Evolutionary conservation across 2,329 filamentous ascomycete genomes (phyloP).

Genomic region (Monilinia polystroma): DNA sequence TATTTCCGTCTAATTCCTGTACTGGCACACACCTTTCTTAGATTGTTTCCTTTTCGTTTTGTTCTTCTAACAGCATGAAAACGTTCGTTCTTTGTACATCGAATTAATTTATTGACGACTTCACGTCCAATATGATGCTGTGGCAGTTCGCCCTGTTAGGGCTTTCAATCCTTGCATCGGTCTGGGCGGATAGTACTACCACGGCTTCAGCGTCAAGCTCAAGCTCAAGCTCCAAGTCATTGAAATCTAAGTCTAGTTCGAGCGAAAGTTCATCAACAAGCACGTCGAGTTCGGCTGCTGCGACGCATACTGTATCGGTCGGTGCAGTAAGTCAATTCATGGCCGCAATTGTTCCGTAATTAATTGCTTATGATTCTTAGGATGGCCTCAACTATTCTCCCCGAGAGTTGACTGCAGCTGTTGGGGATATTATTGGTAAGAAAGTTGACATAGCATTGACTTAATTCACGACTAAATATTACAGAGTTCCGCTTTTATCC

Average conservation of each 20-base stretch:
- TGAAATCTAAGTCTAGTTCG: background rate
- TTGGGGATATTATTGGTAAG: slow-evolving; percentile 51
- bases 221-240: slow-evolving; percentile 5
- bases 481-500: slow-evolving; percentile 60
- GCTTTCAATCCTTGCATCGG: slow-evolving; percentile 14
- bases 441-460: background rate
- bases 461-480: slow-evolving; percentile 12
- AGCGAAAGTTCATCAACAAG: slow-evolving; percentile 23
- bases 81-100: slow-evolving; percentile 9
- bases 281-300: slow-evolving; percentile 28
- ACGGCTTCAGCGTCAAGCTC: slow-evolving; percentile 11
- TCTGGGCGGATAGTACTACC: slow-evolving; percentile 4
- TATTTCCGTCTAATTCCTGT: slow-evolving; percentile 2
- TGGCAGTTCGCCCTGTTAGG: slow-evolving; percentile 7
- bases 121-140: slow-evolving; percentile 14
- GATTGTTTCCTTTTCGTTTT: slow-evolving; percentile 7
- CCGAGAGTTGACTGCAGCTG: slow-evolving; percentile 40
- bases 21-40: background rate
- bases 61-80: slow-evolving; percentile 1
- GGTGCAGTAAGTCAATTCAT: slow-evolving; percentile 36
- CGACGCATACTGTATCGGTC: slow-evolving; percentile 38
- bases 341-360: slow-evolving; percentile 20
- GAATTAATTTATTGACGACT: slow-evolving; percentile 15
- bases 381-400: slow-evolving; percentile 41
- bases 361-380: slow-evolving; percentile 24